phyloP scores from a whole-genome alignment of 805 yeast genomes.

The Kluyveromyces nonfermentans region DNA sequence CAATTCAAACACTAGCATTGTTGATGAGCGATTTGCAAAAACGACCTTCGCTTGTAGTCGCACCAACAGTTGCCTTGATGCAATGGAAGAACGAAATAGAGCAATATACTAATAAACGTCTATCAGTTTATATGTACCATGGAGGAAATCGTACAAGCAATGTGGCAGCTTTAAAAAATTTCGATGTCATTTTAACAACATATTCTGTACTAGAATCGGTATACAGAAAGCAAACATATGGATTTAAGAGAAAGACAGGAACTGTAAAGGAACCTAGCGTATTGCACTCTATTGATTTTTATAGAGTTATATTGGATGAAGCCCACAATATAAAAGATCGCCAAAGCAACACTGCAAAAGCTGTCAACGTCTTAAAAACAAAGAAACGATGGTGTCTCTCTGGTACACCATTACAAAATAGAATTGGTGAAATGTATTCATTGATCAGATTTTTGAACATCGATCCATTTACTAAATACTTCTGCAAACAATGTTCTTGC shows the following conservation, averaged over 20 bases:
- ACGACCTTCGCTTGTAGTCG: constrained; percentile 80
- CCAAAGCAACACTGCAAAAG: constrained; percentile 85
- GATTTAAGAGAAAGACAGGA: constrained; percentile 67
- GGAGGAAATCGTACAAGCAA: constrained; percentile 70
- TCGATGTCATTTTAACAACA: constrained; percentile 81
- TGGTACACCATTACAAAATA: constrained; percentile 93
- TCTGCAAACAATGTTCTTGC: constrained; percentile 90
- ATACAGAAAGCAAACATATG: constrained; percentile 71
- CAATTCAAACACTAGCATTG: constrained; percentile 89
- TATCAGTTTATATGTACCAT: constrained; percentile 69
- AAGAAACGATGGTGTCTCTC: constrained; percentile 83
- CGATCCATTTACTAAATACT: constrained; percentile 81
- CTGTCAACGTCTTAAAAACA: constrained; percentile 68
- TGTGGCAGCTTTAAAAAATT: constrained; percentile 40
- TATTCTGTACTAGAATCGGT: constrained; percentile 88
- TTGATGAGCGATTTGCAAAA: constrained; percentile 59
- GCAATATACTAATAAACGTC: constrained; percentile 62
- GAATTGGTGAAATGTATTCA: constrained; percentile 95
- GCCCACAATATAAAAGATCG: constrained; percentile 97
- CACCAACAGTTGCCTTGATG: constrained; percentile 97
- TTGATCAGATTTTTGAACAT: constrained; percentile 75
- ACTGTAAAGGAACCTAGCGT: constrained; percentile 65
- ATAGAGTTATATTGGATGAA: constrained; percentile 86
- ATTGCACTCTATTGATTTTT: constrained; percentile 65
- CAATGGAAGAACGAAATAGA: constrained; percentile 96